Conservation (phyloP, 2,329 filamentous ascomycete genomes). For the Nemania abortiva region DNA sequence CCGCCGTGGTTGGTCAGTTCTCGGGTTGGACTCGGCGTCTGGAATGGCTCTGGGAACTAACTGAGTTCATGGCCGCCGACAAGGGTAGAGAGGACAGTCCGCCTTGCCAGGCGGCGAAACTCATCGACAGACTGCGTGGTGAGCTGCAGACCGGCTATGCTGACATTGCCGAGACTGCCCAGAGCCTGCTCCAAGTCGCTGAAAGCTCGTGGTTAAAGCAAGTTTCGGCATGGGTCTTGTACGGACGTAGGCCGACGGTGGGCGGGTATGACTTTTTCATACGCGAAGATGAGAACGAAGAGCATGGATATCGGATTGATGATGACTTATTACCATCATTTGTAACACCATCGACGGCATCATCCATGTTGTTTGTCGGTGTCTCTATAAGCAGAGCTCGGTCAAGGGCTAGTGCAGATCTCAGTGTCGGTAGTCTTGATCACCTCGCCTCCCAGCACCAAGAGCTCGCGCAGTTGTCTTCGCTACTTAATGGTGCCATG, state of each 20-base stretch:
- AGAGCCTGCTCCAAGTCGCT: conserved; percentile 78
- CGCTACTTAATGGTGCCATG: conserved; percentile 78
- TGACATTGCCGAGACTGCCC: conserved; percentile 83
- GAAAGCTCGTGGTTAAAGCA: conserved; percentile 94
- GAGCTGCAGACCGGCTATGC: conserved; percentile 89
- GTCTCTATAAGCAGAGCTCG: conserved; percentile 88
- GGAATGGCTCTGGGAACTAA: conserved; percentile 85
- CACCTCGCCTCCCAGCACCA: conserved; percentile 76
- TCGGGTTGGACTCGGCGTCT: conserved; percentile 86
- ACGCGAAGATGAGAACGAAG: conserved; percentile 59
- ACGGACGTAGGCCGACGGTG: conserved; percentile 83
- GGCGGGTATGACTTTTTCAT: conserved; percentile 92
- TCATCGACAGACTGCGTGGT: conserved; percentile 81
- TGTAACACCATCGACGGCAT: conserved; percentile 78
- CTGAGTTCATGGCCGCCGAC: conserved; percentile 72
- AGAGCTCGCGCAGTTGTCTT: conserved; percentile 74
- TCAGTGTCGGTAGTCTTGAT: conserved; percentile 63
- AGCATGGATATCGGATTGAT: conserved; percentile 70
- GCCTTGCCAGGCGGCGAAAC: conserved; percentile 73
- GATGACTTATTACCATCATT: conserved; percentile 79
- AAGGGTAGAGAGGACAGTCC: conserved; percentile 52
- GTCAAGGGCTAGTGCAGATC: conserved; percentile 62
- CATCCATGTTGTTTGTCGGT: conserved; percentile 90
- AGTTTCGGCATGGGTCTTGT: conserved; percentile 89
- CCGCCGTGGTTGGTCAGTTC: conserved; percentile 85